These are phyloP conservation scores for Prunus padus DNA, from an alignment of 306 rosid species.

Conservation along the genomic window DNA sequence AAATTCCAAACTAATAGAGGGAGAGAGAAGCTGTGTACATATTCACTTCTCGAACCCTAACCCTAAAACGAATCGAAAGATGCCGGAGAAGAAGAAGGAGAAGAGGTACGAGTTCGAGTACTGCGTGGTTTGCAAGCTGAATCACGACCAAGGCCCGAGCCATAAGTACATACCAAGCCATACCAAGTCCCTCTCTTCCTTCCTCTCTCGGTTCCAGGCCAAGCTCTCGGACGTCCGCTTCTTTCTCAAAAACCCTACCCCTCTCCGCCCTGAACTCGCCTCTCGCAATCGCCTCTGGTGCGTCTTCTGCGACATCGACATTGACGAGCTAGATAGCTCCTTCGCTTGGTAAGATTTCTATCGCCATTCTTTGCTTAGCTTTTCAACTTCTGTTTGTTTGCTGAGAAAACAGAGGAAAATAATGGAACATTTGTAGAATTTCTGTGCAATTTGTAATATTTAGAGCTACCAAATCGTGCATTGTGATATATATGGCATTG, in stretches of 20 bases:
- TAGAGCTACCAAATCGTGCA: not conserved
- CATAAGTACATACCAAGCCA: conserved; percentile 90
- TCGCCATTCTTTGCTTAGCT: not conserved
- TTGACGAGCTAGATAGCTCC: conserved; percentile 55
- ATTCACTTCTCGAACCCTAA: too few relatives aligned
- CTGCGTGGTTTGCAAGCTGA: conserved; percentile 74
- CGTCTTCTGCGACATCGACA: conserved; percentile 62
- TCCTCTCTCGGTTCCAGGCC: conserved; percentile 67
- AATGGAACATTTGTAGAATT: not conserved
- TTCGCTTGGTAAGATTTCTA: conserved; percentile 55
- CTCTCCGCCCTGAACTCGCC: conserved; percentile 50
- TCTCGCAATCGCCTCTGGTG: conserved; percentile 77
- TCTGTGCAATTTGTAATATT: not conserved
- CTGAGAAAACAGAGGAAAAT: not conserved
- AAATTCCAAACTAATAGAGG: conserved; percentile 3
- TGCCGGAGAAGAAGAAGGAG: conserved; percentile 20
- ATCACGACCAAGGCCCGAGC: conserved; percentile 72
- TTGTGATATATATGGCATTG: conserved; percentile 8
- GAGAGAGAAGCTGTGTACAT: not conserved
- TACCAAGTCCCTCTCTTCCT: conserved; percentile 62
- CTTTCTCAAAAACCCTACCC: conserved; percentile 57
- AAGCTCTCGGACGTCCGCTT: conserved; percentile 62
- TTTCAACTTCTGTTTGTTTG: conserved; percentile 2
- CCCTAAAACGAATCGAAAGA: conserved; percentile 12
- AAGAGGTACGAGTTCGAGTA: conserved; percentile 60